phyloP scores from a whole-genome alignment of 164 flowering plant species.

The Malania oleifera region DNA sequence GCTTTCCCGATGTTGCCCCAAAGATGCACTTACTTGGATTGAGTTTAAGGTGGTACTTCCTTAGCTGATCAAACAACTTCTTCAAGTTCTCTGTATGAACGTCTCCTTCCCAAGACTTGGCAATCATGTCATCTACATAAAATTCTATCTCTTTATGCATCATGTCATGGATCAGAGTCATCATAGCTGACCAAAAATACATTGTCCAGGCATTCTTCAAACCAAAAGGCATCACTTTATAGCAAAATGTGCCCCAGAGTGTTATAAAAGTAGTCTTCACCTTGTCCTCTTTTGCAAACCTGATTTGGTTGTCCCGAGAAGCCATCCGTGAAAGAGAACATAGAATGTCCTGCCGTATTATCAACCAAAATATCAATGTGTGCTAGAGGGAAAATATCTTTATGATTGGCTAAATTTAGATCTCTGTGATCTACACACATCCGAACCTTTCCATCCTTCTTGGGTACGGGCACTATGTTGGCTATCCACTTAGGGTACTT shows the following conservation, averaged over 20 bases:
- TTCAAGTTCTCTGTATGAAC: background rate
- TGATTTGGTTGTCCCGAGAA: background rate
- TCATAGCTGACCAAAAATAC: background rate
- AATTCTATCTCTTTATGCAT: background rate
- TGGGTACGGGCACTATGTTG: background rate
- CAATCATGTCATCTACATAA: too few species aligned
- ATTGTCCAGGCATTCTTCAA: background rate
- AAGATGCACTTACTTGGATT: background rate
- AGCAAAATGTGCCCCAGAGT: background rate
- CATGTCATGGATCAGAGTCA: background rate
- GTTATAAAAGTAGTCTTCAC: background rate
- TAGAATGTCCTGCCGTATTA: background rate
- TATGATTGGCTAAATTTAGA: background rate
- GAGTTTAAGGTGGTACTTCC: background rate
- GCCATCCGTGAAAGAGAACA: background rate
- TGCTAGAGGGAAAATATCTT: background rate
- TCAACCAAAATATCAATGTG: background rate
- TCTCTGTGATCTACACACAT: background rate
- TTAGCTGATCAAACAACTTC: too few species aligned
- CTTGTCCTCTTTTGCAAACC: background rate
- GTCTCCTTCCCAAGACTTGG: background rate
- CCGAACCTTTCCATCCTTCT: background rate
- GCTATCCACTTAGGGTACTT: background rate
- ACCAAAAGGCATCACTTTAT: background rate
- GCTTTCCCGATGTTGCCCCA: background rate